Base-by-base conservation (phyloP, 1,284 basidiomycete species). In the Ganoderma leucocontextum region DNA sequence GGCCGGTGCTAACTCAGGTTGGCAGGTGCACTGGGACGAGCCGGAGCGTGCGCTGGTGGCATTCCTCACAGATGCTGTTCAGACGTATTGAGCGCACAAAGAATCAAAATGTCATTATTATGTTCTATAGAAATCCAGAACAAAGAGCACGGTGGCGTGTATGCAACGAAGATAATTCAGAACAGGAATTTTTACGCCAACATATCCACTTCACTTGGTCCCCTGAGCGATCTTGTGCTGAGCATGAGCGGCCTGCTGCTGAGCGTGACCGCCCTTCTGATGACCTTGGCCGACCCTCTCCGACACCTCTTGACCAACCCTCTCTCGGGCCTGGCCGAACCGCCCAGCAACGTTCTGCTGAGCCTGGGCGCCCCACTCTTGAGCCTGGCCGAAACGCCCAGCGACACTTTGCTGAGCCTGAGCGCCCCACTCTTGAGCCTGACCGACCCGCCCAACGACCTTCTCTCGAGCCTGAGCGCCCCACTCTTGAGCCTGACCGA, bases 11-110 rank as follows among this genome's bases (percentile, higher is more conserved):
- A n/a, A 38, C 25, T 17, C 10, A 17, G 8, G 15, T 36, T 2
- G 1, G 36, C 47, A 77, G 75, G 60, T 72, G 12, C 76, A 77
- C 17, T 77, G 73, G 73, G 76, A 77, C 44, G 66, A 73, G 6
- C 75, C 76, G 0, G 74, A 76, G 61, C 69, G 66, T 6, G 42
- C 67, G 1, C 47, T 70, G 4, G 44, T 13, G 17, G 69, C 71
- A 8, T 63, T 70, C 35, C 63, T 70, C n/a, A 52, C 59, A 0
- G 22, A 60, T 10, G n/a, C 4, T n/a, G 39, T 41, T 22, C 22
- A 39, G 22, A 60, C 15, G 22, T 55, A 53, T 41, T 55, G 36
- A 63, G 49, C 10, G 55, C 15, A 8, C 55, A 8, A 22, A n/a
- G 53, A 29, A 29, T 36, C 9, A 3, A 36, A 9, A 41, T 42